Evolutionary conservation across 352 stramenopile species (phyloP), one percentile per base, ranked within the genome.

Genomic region (Phytophthora pluvialis): DNA sequence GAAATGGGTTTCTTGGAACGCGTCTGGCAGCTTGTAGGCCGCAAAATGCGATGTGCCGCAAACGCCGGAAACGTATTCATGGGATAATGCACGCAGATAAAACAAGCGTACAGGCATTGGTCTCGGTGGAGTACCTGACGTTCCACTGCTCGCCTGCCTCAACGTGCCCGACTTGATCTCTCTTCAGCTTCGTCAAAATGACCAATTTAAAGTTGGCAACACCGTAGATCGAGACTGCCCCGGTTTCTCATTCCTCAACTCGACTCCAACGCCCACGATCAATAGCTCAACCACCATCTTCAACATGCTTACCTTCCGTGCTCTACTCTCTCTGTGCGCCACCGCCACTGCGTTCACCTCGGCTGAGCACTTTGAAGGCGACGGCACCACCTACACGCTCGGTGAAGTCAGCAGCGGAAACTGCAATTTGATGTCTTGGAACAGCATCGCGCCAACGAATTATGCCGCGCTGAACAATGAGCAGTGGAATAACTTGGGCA

Each of bases 371-470:
- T 82, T 73, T 39, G 39, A 59, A 39, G 76, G 76, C 8, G 76
- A 85, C 18, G 73, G 74, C 49, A 86, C 79, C 7, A 55, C 70
- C 1, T 88, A 88, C 60, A 81, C 68, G 3, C 77, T 83, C 38
- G 62, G 62, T 18, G 28, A 48, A 39, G 42, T 76, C 3, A 59
- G 45, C 39, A 59, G 47, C 1, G 79, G 79, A 47, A 88, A 88
- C 67, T 88, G 79, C 53, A 82, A 81, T 48, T 75, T 83, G 31
- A 84, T 86, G 79, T 71, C 60, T 33, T 66, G 54, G 16, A 70
- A 62, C 54, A 52, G 52, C 46, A 55, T 73, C 33, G 63, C 65
- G 3, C 28, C 72, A 3, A 61, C 45, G 25, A 84, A 86, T 53
- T 83, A 89, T 45, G 80, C 71, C 0, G 77, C 77, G 9, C 57